Evolutionary conservation across 1,284 basidiomycete genomes (phyloP).

Genomic region (Sparassis latifolia): DNA sequence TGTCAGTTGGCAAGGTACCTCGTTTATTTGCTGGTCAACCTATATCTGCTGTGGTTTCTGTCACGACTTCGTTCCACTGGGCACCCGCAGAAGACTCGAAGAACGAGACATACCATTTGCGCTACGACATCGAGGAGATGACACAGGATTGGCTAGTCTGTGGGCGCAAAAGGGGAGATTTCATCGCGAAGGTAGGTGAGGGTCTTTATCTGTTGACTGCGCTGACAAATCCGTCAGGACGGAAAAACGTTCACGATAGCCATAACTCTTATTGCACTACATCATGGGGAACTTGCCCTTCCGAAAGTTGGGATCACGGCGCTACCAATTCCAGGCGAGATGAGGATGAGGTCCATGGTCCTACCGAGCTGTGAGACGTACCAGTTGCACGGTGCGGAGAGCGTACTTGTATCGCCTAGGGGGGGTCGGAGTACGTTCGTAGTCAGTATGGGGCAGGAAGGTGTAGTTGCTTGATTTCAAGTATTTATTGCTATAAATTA

Average conservation of each 20-base stretch:
- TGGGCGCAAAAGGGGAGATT: slow-evolving; percentile 74
- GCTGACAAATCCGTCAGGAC: slow-evolving; percentile 36
- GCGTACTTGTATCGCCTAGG: slow-evolving; percentile 64
- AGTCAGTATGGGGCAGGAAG: slow-evolving; percentile 51
- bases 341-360: slow-evolving; percentile 48
- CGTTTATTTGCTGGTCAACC: slow-evolving; percentile 76
- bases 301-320: slow-evolving; percentile 65
- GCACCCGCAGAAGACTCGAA: slow-evolving; percentile 39
- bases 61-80: slow-evolving; percentile 75
- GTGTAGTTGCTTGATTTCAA: not conserved
- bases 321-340: slow-evolving; percentile 40
- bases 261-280: slow-evolving; percentile 71
- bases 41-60: slow-evolving; percentile 54
- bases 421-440: slow-evolving; percentile 77
- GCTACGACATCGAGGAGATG: slow-evolving; percentile 73
- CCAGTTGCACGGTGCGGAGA: slow-evolving; percentile 73
- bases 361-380: slow-evolving; percentile 66
- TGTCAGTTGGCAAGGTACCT: slow-evolving; percentile 20
- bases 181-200: slow-evolving; percentile 51
- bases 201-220: not conserved
- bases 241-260: slow-evolving; percentile 46
- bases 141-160: slow-evolving; percentile 78
- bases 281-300: slow-evolving; percentile 67
- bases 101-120: slow-evolving; percentile 45
- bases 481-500: too few species aligned